Evolutionary conservation across 2,329 filamentous ascomycete species (phyloP).

Genomic region (Paecilomyces sp.): DNA sequence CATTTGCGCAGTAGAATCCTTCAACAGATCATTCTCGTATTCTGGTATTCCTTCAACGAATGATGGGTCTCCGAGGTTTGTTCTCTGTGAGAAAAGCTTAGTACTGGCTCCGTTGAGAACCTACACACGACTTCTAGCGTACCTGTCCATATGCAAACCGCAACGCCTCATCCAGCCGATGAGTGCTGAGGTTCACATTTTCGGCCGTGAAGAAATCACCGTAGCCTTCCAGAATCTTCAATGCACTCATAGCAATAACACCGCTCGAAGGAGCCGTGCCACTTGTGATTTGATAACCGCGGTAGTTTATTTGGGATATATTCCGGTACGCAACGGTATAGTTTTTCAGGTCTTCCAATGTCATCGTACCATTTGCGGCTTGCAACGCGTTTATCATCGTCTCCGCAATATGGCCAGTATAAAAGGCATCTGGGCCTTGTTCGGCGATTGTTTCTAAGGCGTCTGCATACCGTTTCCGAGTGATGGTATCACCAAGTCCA

Average conservation of each 20-base stretch:
- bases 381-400: slow-evolving; percentile 65
- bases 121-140: not conserved
- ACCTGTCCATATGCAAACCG: slow-evolving; percentile 73
- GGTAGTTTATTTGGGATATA: slow-evolving; percentile 57
- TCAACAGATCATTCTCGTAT: slow-evolving; percentile 64
- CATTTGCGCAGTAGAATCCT: slow-evolving; percentile 48
- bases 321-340: slow-evolving; percentile 64
- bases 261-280: slow-evolving; percentile 71
- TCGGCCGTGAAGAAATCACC: slow-evolving; percentile 52
- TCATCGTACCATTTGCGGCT: slow-evolving; percentile 73
- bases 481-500: slow-evolving; percentile 68
- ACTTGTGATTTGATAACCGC: slow-evolving; percentile 61
- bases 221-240: slow-evolving; percentile 81
- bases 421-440: slow-evolving; percentile 66
- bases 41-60: slow-evolving; percentile 58
- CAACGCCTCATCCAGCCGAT: slow-evolving; percentile 81
- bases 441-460: slow-evolving; percentile 72
- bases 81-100: slow-evolving; percentile 43
- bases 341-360: slow-evolving; percentile 64
- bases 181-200: slow-evolving; percentile 61
- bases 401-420: slow-evolving; percentile 64
- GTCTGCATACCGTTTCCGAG: slow-evolving; percentile 70
- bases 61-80: slow-evolving; percentile 73
- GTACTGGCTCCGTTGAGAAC: not conserved
- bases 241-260: slow-evolving; percentile 62